phyloP scores from a whole-genome alignment of 139 green algal genomes.

The Zygnema circumcarinatum region DNA sequence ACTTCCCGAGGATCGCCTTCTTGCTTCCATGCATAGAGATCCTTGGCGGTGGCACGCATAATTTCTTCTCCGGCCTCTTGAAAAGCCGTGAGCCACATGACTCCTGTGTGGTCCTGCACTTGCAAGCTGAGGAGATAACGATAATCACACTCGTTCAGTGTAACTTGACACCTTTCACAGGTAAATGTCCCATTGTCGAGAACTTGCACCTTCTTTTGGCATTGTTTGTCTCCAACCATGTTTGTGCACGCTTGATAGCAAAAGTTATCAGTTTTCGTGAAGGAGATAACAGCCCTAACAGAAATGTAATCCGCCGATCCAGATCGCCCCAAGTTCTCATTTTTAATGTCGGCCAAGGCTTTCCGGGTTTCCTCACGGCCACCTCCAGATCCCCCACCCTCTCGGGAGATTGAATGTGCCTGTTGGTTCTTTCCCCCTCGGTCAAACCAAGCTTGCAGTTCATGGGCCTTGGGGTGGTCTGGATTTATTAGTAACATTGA shows the following conservation, averaged over 20 bases:
- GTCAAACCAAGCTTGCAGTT: constrained; percentile 71
- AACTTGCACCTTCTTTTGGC: constrained; percentile 82
- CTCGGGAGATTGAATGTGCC: constrained; percentile 64
- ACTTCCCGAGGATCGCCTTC: constrained; percentile 18
- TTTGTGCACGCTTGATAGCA: constrained; percentile 74
- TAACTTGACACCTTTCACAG: constrained; percentile 57
- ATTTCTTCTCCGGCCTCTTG: constrained; percentile 47
- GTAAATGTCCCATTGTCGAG: constrained; percentile 39
- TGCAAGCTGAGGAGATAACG: constrained; percentile 59
- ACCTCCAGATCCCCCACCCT: constrained; percentile 64
- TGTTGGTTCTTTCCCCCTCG: constrained; percentile 41
- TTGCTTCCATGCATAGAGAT: constrained; percentile 24
- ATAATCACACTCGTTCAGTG: constrained; percentile 19
- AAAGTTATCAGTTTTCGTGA: constrained; percentile 74
- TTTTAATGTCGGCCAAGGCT: constrained; percentile 77
- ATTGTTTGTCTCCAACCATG: constrained; percentile 68
- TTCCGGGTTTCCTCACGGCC: constrained; percentile 70
- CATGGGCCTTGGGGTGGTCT: constrained; percentile 67
- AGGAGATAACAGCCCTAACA: constrained; percentile 70
- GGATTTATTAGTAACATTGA: constrained; percentile 79
- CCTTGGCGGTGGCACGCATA: constrained; percentile 21
- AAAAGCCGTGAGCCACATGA: constrained; percentile 71
- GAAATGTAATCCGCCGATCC: constrained; percentile 74
- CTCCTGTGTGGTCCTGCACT: constrained; percentile 70
- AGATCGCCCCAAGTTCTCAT: constrained; percentile 77